phyloP scores from a whole-genome alignment of 805 yeast species.

The Cyberlindnera euphorbiiphila region DNA sequence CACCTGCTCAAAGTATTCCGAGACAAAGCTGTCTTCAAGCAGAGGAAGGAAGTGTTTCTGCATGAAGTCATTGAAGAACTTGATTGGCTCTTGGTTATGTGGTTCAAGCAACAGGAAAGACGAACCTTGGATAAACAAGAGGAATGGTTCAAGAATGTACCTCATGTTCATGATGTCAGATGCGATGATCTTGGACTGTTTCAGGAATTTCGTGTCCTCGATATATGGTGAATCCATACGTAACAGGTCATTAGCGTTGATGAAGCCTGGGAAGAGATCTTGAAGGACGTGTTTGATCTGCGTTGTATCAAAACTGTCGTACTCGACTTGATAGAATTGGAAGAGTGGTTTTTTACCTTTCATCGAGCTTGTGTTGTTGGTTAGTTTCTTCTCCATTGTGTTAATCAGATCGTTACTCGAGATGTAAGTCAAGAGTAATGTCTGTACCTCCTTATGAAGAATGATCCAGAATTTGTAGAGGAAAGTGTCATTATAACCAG shows the following conservation, averaged over 20 bases:
- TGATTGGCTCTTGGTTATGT: conserved; percentile 27
- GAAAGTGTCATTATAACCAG: background rate
- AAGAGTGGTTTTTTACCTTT: conserved; percentile 31
- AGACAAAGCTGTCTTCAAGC: conserved; percentile 51
- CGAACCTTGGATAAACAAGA: conserved; percentile 63
- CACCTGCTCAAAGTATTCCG: conserved; percentile 47
- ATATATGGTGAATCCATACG: conserved; percentile 46
- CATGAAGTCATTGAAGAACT: conserved; percentile 65
- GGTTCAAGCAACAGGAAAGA: conserved; percentile 36
- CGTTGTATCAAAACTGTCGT: conserved; percentile 33
- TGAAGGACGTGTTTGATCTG: conserved; percentile 45
- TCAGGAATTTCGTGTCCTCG: conserved; percentile 53
- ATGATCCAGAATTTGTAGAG: conserved; percentile 18
- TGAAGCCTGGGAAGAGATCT: conserved; percentile 70
- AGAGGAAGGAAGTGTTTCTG: conserved; percentile 57
- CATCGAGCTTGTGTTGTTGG: conserved; percentile 20
- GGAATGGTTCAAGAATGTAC: conserved; percentile 66
- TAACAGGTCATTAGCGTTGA: conserved; percentile 31
- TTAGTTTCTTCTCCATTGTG: conserved; percentile 7
- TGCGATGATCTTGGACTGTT: conserved; percentile 62
- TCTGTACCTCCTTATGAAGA: conserved; percentile 18
- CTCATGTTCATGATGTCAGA: conserved; percentile 79
- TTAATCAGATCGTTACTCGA: conserved; percentile 13
- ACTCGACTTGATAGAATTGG: conserved; percentile 35
- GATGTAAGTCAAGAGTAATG: conserved; percentile 22